Percentiles rank a stretch among this genome's conserved stretches.
Conservation (phyloP, 805 yeast genomes). For the Candida nonsorbophila region DNA sequence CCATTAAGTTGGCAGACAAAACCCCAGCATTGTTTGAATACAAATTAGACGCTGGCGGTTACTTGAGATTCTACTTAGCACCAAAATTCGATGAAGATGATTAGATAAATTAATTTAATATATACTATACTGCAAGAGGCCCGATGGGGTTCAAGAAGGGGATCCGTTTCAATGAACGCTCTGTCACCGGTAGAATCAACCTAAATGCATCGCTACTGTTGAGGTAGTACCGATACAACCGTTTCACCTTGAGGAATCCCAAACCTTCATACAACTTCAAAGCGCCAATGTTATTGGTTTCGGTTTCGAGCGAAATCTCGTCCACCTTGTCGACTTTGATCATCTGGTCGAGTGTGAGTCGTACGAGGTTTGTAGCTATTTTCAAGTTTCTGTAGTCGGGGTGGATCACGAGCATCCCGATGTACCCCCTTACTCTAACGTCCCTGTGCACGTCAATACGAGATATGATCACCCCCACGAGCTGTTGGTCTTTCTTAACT, state of each 20-base stretch:
- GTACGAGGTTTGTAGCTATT: slow-evolving; percentile 71
- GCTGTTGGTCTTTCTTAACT: slow-evolving; percentile 41
- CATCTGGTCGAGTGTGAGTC: slow-evolving; percentile 60
- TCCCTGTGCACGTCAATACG: slow-evolving; percentile 74
- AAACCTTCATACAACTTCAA: slow-evolving; percentile 62
- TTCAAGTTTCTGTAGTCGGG: slow-evolving; percentile 69
- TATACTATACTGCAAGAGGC: slow-evolving; percentile 1
- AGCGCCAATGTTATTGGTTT: slow-evolving; percentile 73
- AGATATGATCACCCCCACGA: slow-evolving; percentile 83
- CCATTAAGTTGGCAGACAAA: slow-evolving; percentile 81
- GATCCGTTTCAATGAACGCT: slow-evolving; percentile 42
- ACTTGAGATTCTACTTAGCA: slow-evolving; percentile 91
- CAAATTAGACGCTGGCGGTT: slow-evolving; percentile 80
- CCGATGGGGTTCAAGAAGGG: slow-evolving; percentile 16
- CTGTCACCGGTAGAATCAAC: slow-evolving; percentile 74
- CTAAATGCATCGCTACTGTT: slow-evolving; percentile 93
- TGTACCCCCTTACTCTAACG: slow-evolving; percentile 78
- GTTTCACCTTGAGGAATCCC: slow-evolving; percentile 69
- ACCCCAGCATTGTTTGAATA: slow-evolving; percentile 94
- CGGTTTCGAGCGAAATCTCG: slow-evolving; percentile 92
- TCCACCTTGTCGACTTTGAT: slow-evolving; percentile 57
- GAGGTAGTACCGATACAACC: slow-evolving; percentile 81
- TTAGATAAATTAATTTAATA: slow-evolving; percentile 15
- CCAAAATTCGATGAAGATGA: slow-evolving; percentile 96
- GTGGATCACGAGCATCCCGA: slow-evolving; percentile 92